Conservation (phyloP, 2,329 filamentous ascomycete genomes). For the Epicoccum nigrum region DNA sequence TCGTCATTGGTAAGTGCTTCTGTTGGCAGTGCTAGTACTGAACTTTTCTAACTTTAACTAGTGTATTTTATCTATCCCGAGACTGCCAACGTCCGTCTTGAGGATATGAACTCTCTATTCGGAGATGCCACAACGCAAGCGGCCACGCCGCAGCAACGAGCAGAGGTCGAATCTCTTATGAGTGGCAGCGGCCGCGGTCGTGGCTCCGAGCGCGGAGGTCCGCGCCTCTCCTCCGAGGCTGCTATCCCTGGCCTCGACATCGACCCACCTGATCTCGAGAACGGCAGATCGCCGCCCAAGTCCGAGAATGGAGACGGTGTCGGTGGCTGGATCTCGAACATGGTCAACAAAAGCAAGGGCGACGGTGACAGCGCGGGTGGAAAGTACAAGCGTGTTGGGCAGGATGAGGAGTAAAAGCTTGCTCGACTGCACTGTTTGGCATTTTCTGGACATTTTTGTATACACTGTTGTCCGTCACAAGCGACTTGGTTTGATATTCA, state of each 20-base stretch:
- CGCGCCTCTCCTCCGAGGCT: slow-evolving; percentile 60
- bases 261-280: slow-evolving; percentile 71
- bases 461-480: slow-evolving; percentile 24
- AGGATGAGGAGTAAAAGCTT: slow-evolving; percentile 43
- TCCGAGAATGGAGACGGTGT: slow-evolving; percentile 59
- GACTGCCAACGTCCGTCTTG: slow-evolving; percentile 90
- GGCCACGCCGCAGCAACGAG: slow-evolving; percentile 76
- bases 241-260: slow-evolving; percentile 83
- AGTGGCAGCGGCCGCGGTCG: slow-evolving; percentile 62
- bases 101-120: slow-evolving; percentile 96
- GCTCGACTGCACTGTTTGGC: slow-evolving; percentile 17
- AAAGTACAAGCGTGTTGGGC: slow-evolving; percentile 55
- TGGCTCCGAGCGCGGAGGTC: slow-evolving; percentile 15
- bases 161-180: slow-evolving; percentile 83
- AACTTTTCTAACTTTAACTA: slow-evolving; percentile 50
- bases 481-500: slow-evolving; percentile 36
- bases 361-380: slow-evolving; percentile 52
- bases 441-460: slow-evolving; percentile 30
- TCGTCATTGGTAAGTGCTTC: slow-evolving; percentile 82
- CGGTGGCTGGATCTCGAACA: slow-evolving; percentile 72
- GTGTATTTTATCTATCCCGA: slow-evolving; percentile 98
- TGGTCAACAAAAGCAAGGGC: slow-evolving; percentile 62
- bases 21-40: neutral
- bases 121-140: slow-evolving; percentile 88
- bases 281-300: slow-evolving; percentile 52